These are phyloP conservation scores for Rosellinia necatrix DNA, from an alignment of 2,329 filamentous ascomycete species.

Conservation along the genomic window DNA sequence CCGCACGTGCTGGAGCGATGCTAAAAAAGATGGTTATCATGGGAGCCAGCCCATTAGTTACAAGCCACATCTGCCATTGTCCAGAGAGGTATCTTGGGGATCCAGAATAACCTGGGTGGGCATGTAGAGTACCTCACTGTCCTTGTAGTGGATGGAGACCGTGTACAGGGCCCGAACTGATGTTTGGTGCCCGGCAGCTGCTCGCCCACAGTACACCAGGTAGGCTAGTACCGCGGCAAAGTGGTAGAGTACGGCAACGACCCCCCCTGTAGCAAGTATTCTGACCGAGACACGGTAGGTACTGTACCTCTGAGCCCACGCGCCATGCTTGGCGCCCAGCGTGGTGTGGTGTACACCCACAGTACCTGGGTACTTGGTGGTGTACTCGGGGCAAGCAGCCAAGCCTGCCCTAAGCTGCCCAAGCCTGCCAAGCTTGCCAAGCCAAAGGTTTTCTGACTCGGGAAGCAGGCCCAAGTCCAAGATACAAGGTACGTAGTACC, in stretches of 20 bases:
- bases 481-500: background rate
- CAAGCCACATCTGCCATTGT: conserved; percentile 19
- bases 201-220: too few species aligned
- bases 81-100: background rate
- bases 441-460: conserved; percentile 23
- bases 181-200: background rate
- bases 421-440: conserved; percentile 15
- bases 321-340: too few species aligned
- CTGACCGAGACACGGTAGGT: background rate
- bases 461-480: background rate
- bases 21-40: conserved; percentile 13
- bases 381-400: background rate
- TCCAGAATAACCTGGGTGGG: background rate
- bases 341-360: too few species aligned
- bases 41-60: conserved; percentile 18
- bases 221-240: too few species aligned
- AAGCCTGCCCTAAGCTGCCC: conserved; percentile 6
- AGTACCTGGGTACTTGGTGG: too few species aligned
- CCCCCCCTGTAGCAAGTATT: background rate
- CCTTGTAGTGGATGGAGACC: too few species aligned
- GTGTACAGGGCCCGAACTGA: background rate
- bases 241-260: too few species aligned
- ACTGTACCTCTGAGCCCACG: background rate
- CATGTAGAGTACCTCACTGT: background rate
- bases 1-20: conserved; percentile 23